These are phyloP conservation scores for Podaxis sp. DNA, from an alignment of 768 basidiomycete genomes.

Conservation along the genomic window DNA sequence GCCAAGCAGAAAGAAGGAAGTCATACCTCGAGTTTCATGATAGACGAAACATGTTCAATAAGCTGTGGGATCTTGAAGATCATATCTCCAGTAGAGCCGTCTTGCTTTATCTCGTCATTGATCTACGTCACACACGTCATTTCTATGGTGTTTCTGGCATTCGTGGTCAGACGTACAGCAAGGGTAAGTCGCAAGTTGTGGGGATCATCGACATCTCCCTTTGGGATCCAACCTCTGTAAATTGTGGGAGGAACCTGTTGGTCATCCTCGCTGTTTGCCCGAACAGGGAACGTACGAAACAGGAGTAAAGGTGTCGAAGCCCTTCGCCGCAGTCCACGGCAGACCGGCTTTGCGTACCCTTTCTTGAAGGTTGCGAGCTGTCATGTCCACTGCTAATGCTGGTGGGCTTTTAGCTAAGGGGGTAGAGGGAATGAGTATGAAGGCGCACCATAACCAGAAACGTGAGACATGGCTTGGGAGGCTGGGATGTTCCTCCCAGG, in stretches of 20 bases:
- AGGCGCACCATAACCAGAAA: constrained; percentile 87
- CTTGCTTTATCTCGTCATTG: constrained; percentile 81
- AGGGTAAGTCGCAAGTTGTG: constrained; percentile 76
- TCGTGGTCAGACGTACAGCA: constrained; percentile 45
- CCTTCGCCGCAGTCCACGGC: constrained; percentile 98
- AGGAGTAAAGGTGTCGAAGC: constrained; percentile 96
- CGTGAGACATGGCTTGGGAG: constrained; percentile 67
- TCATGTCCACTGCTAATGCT: constrained; percentile 97
- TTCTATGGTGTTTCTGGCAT: neutral
- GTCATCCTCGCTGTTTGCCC: neutral
- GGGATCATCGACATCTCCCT: constrained; percentile 63
- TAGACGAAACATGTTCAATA: constrained; percentile 89
- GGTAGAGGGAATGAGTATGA: neutral
- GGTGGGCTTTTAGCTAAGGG: constrained; percentile 15
- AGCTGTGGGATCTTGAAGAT: constrained; percentile 87
- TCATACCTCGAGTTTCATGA: constrained; percentile 93
- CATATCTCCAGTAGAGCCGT: constrained; percentile 87
- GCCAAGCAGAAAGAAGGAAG: neutral
- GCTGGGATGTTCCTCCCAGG: constrained; percentile 79
- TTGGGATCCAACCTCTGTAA: constrained; percentile 77
- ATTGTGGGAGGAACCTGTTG: neutral
- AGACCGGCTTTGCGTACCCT: constrained; percentile 88
- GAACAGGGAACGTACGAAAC: constrained; percentile 59
- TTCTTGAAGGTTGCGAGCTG: constrained; percentile 93
- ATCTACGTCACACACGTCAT: constrained; percentile 47